A percentile compares a stretch with the other conserved stretches of the same genome.
These are phyloP conservation scores for Sicyos baderoa DNA, from an alignment of 306 rosid genomes.

Conservation along the genomic window DNA sequence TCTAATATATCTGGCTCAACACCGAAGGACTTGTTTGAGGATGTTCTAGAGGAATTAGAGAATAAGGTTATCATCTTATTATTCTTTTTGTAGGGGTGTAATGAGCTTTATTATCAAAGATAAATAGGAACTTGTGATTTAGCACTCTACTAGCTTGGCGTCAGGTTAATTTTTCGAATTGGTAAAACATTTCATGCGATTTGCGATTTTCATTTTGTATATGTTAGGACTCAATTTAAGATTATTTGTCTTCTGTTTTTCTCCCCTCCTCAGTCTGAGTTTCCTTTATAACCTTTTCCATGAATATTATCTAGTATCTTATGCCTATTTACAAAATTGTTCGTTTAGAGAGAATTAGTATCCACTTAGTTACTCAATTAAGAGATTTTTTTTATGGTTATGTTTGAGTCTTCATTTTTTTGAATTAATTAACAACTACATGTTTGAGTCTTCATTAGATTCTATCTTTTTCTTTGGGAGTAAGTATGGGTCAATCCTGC, in stretches of 20 bases:
- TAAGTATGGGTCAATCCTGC: too few species aligned
- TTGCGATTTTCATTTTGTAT: constrained; percentile 3
- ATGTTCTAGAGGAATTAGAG: constrained; percentile 69
- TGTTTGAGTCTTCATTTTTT: too few species aligned
- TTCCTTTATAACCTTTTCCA: not conserved
- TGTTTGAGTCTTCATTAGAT: too few species aligned
- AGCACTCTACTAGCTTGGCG: not conserved
- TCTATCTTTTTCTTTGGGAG: too few species aligned
- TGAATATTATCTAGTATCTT: not conserved
- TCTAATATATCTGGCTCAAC: constrained; percentile 83
- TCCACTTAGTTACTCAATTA: too few species aligned
- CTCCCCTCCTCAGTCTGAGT: not conserved
- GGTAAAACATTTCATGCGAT: not conserved
- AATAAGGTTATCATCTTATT: constrained; percentile 41
- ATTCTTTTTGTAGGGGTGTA: not conserved
- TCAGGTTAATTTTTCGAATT: not conserved
- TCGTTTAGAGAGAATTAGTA: too few species aligned
- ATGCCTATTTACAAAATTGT: not conserved
- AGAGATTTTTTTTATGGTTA: too few species aligned
- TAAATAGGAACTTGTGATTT: not conserved
- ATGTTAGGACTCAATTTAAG: not conserved
- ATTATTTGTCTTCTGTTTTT: not conserved
- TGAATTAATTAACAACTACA: too few species aligned
- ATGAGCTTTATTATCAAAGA: not conserved
- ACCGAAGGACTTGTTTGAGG: constrained; percentile 88